These are phyloP conservation scores for Raddia distichophylla DNA, from an alignment of 176 grass and related monocot species.

Conservation along the genomic window DNA sequence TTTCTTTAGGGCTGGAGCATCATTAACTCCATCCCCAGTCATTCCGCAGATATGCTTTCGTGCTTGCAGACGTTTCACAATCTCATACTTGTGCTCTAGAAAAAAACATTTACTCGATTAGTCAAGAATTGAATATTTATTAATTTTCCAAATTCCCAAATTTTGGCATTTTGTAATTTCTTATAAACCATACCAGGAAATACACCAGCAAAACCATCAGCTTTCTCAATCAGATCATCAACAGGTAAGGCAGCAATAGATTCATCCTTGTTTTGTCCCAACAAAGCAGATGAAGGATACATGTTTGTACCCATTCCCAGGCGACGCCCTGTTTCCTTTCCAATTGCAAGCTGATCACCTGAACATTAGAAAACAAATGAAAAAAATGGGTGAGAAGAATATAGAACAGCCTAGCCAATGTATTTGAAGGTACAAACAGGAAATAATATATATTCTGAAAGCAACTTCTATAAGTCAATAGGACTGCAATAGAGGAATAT, in stretches of 20 bases:
- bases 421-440: neutral
- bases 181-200: slow-evolving; percentile 57
- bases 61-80: slow-evolving; percentile 80
- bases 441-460: neutral
- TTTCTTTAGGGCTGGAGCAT: slow-evolving; percentile 84
- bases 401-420: neutral
- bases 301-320: slow-evolving; percentile 87
- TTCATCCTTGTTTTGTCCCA: slow-evolving; percentile 74
- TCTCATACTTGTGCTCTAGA: slow-evolving; percentile 86
- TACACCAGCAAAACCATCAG: slow-evolving; percentile 88
- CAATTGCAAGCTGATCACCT: slow-evolving; percentile 85
- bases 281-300: slow-evolving; percentile 78
- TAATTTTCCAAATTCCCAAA: neutral
- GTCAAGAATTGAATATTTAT: neutral
- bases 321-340: slow-evolving; percentile 73
- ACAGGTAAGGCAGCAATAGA: slow-evolving; percentile 75
- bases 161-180: neutral
- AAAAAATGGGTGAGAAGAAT: neutral
- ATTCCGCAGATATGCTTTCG: slow-evolving; percentile 86
- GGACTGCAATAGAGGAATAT: neutral
- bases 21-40: slow-evolving; percentile 88
- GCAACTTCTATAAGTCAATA: neutral
- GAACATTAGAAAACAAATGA: slow-evolving; percentile 13
- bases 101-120: slow-evolving; percentile 22
- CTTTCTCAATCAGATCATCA: slow-evolving; percentile 86